Evolutionary conservation across 345 rosid species (phyloP).

Genomic region (Bretschneidera sinensis): DNA sequence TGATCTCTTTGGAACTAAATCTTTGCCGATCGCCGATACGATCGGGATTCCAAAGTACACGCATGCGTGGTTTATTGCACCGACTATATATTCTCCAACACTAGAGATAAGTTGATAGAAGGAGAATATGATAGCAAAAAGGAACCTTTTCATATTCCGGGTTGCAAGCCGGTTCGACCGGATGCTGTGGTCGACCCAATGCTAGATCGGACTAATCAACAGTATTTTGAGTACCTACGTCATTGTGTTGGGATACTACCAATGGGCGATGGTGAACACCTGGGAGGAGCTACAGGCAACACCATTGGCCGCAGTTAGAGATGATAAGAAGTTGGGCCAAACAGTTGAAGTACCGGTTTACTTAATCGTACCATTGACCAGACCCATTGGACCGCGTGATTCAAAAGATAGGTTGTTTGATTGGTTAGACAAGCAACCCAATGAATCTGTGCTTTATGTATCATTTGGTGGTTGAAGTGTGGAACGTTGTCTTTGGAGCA

Average conservation of each 20-base stretch:
- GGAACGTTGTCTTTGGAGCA: slow-evolving; percentile 20
- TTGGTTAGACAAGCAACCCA: too few species aligned
- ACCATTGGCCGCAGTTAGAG: slow-evolving; percentile 23
- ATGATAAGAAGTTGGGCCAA: slow-evolving; percentile 22
- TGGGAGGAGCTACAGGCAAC: slow-evolving; percentile 29
- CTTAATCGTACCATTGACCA: too few species aligned
- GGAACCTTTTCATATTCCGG: slow-evolving; percentile 41
- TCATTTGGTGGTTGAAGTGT: too few species aligned
- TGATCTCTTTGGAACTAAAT: slow-evolving; percentile 43
- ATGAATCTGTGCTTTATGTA: too few species aligned
- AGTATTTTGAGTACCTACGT: too few species aligned
- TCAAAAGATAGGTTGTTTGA: too few species aligned
- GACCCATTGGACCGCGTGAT: slow-evolving; percentile 29
- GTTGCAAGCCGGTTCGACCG: slow-evolving; percentile 43
- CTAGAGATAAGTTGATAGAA: too few species aligned
- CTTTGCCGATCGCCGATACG: slow-evolving; percentile 39
- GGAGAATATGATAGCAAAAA: slow-evolving; percentile 19
- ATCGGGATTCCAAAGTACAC: slow-evolving; percentile 41
- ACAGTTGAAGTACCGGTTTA: slow-evolving; percentile 24
- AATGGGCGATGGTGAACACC: slow-evolving; percentile 31
- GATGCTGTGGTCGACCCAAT: too few species aligned
- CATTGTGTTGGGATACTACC: slow-evolving; percentile 21
- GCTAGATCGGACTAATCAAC: too few species aligned
- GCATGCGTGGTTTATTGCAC: slow-evolving; percentile 44
- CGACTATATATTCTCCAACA: slow-evolving; percentile 25